These are phyloP conservation scores for Rhodotorula sphaerocarpa DNA, from an alignment of 768 basidiomycete genomes.

Conservation along the genomic window DNA sequence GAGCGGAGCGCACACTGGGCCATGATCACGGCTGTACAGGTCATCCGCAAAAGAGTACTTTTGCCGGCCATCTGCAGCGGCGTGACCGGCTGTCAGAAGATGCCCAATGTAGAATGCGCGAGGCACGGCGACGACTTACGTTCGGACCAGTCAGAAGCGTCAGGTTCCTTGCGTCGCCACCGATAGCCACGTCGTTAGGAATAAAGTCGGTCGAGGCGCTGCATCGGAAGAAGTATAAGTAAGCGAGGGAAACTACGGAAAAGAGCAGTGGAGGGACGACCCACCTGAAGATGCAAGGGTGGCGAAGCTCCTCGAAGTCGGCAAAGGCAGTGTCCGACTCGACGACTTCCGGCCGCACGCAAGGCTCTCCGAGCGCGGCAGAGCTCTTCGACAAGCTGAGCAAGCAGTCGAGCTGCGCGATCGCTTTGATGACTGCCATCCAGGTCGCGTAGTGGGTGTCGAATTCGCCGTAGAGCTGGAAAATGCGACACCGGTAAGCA, in stretches of 20 bases:
- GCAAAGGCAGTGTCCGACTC: constrained; percentile 70
- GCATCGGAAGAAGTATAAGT: constrained; percentile 10
- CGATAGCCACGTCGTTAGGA: constrained; percentile 82
- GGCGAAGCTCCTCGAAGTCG: constrained; percentile 81
- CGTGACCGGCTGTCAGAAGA: neutral
- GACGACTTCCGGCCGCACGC: constrained; percentile 82
- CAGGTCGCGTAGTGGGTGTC: constrained; percentile 63
- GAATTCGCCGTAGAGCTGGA: constrained; percentile 62
- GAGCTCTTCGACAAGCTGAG: constrained; percentile 86
- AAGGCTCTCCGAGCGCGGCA: constrained; percentile 78
- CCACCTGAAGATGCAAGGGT: constrained; percentile 62
- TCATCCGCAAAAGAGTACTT: constrained; percentile 78
- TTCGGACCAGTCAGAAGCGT: constrained; percentile 73
- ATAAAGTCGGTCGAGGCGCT: constrained; percentile 59
- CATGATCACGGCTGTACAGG: constrained; percentile 76
- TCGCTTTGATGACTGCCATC: constrained; percentile 71
- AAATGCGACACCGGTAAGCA: neutral
- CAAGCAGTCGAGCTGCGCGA: constrained; percentile 94
- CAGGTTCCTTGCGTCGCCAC: constrained; percentile 60
- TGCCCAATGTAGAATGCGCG: neutral
- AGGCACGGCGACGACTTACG: constrained; percentile 14
- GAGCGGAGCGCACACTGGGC: constrained; percentile 38
- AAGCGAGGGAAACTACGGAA: constrained; percentile 36
- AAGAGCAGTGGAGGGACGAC: neutral
- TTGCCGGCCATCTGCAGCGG: constrained; percentile 42